Evolutionary conservation across 805 yeast genomes (phyloP), one percentile per base, ranked within the genome.

Genomic region (Candida maris): DNA sequence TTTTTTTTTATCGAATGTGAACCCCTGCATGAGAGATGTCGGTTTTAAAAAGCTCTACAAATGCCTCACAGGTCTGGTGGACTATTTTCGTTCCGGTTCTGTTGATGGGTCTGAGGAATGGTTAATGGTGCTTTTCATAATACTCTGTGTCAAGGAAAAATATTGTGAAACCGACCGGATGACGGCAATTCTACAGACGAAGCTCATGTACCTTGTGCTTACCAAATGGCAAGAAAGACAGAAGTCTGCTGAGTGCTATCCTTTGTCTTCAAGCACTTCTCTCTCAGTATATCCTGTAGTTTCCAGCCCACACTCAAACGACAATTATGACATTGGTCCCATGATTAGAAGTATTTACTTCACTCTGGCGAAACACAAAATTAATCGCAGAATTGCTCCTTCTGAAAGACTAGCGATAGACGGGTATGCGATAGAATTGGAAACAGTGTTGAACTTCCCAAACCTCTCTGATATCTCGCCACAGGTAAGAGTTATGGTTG

Each of bases 401-500:
- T 7, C 21, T 17, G 31, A 28, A 16, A 13, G 14, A 28, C 8
- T 7, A 6, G 15, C 57, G 6, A 38, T 51, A 6, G 45, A 44
- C 20, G 58, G 52, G 14, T 47, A 51, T 24, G 38, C 29, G 4
- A n/a, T 20, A 20, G 9, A 29, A 43, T 20, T 32, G 40, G 3
- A 35, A 9, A 26, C 29, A 26, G 6, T 8, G 12, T 15, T 28
- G 6, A 8, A 8, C 8, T 17, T 21, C 19, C 8, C 6, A 12
- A 15, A 13, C 9, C 8, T 16, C 6, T 8, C 21, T 19, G 21
- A 28, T 21, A 8, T 6, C 18, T 19, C 15, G 13, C 14, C 43
- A 3, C 34, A 42, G 2, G 64, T 62, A 37, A 52, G 66, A 34
- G 61, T 62, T 51, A 54, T 67, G 27, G 41, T 65, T 22, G 75